Evolutionary conservation across 768 basidiomycete species (phyloP), one percentile per base, ranked within the genome.

Genomic region (Panaeolus cyanescens): DNA sequence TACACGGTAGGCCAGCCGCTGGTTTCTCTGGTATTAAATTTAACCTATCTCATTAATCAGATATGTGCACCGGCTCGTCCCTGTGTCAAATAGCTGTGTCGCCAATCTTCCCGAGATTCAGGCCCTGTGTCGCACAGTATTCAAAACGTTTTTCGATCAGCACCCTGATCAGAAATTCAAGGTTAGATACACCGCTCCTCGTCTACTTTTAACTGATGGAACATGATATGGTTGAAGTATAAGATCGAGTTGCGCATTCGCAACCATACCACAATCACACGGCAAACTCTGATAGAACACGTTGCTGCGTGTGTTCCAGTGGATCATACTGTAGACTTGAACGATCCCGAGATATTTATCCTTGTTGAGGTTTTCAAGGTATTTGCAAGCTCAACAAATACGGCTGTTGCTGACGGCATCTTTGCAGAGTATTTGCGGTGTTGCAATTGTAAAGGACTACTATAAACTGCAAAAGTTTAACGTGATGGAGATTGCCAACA

Each of bases 331-430:
- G 93, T 94, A 13, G 83, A 91, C 59, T 76, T 94, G 20, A 80
- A 84, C 31, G 74, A 87, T 63, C 89, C 92, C 0, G 83, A 90
- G 40, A 74, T 91, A 2, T 92, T 91, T 62, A 83, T 94, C 50
- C 80, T 94, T 6, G 85, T 93, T 5, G 91, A 94, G 67, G 80
- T 94, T 4, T 93, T 93, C 80, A 94, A 93, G 83, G 92, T 89
- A 57, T 40, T 77, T 71, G 32, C 13, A 37, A n/a, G 4, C 5
- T 42, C 28, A 25, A 33, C 28, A n/a, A 55, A 19, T 60, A 7
- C 19, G 17, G 10, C 42, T 54, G 32, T 59, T 19, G 8, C 19
- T 58, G 12, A 53, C 22, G n/a, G 7, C 5, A 32, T 56, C 55
- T 28, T 40, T 59, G n/a, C 67, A 93, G 92, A 87, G 85, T 63